Percentiles rank a stretch among this genome's conserved stretches.
These are phyloP conservation scores for Austroboletus eburneus DNA, from an alignment of 768 basidiomycete species.

Conservation along the genomic window DNA sequence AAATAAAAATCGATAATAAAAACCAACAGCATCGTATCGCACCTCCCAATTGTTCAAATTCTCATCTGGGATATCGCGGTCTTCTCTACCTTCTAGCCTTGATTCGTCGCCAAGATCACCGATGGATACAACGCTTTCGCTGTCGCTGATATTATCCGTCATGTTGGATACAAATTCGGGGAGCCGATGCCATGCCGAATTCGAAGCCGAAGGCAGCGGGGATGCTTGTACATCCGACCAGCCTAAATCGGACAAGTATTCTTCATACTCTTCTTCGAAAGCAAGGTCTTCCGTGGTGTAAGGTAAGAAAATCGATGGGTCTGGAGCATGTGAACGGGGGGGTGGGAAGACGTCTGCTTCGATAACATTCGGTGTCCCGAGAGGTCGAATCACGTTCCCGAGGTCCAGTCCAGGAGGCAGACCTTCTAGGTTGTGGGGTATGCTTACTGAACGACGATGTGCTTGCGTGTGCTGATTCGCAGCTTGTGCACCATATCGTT, in stretches of 20 bases:
- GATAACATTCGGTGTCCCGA: slow-evolving; percentile 70
- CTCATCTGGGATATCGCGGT: slow-evolving; percentile 63
- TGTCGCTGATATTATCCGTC: slow-evolving; percentile 88
- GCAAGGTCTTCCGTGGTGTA: slow-evolving; percentile 93
- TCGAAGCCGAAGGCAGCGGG: slow-evolving; percentile 30
- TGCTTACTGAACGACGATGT: slow-evolving; percentile 79
- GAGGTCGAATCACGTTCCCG: slow-evolving; percentile 66
- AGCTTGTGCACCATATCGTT: slow-evolving; percentile 72
- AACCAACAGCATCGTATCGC: not conserved
- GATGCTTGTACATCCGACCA: slow-evolving; percentile 58
- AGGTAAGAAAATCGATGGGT: slow-evolving; percentile 79
- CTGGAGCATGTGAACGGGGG: slow-evolving; percentile 78
- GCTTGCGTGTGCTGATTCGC: slow-evolving; percentile 48
- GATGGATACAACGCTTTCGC: slow-evolving; percentile 88
- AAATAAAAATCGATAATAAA: not conserved
- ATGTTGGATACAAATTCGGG: slow-evolving; percentile 77
- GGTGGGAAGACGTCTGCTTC: slow-evolving; percentile 97
- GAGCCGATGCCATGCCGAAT: slow-evolving; percentile 79
- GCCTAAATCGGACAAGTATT: slow-evolving; percentile 86
- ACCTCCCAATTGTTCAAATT: slow-evolving; percentile 98
- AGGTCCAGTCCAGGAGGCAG: slow-evolving; percentile 71
- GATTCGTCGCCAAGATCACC: slow-evolving; percentile 83
- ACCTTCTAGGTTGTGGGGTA: slow-evolving; percentile 78
- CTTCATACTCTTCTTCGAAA: slow-evolving; percentile 96
- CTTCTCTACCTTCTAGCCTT: slow-evolving; percentile 61